These are phyloP conservation scores for Starmerella apis DNA, from an alignment of 805 yeast genomes.

Conservation along the genomic window DNA sequence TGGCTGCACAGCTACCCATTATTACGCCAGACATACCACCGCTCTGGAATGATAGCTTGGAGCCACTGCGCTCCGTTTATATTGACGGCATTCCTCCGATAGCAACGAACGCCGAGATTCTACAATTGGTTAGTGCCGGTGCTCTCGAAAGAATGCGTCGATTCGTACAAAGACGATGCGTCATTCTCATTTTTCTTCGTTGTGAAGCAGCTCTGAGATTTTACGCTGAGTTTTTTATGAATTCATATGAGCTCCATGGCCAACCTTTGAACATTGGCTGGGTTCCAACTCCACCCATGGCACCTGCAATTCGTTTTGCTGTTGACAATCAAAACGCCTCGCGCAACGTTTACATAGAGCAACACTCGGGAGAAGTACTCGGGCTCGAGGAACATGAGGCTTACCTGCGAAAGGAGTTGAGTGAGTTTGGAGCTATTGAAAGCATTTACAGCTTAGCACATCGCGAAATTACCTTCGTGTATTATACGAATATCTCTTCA, in stretches of 20 bases:
- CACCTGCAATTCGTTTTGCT: constrained; percentile 62
- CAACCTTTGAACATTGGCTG: constrained; percentile 83
- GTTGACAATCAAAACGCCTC: constrained; percentile 73
- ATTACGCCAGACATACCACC: neutral
- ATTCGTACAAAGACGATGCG: neutral
- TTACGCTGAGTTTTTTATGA: constrained; percentile 85
- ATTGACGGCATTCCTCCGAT: constrained; percentile 81
- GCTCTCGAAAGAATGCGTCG: constrained; percentile 8
- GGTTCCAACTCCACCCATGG: constrained; percentile 74
- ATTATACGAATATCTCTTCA: constrained; percentile 62
- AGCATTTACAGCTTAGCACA: constrained; percentile 81
- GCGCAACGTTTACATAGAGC: constrained; percentile 81
- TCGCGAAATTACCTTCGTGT: constrained; percentile 81
- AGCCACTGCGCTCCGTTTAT: constrained; percentile 60
- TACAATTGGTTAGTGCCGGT: constrained; percentile 61
- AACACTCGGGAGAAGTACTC: neutral
- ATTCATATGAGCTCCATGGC: constrained; percentile 67
- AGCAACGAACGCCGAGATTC: constrained; percentile 65
- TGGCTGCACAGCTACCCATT: neutral
- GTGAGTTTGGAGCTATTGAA: constrained; percentile 85
- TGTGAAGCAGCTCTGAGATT: constrained; percentile 80
- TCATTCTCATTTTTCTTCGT: constrained; percentile 64
- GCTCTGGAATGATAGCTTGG: neutral
- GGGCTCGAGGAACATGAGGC: neutral
- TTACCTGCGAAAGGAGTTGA: constrained; percentile 43